Conservation (phyloP, 352 stramenopile species). For the Phytophthora cryptogea region DNA sequence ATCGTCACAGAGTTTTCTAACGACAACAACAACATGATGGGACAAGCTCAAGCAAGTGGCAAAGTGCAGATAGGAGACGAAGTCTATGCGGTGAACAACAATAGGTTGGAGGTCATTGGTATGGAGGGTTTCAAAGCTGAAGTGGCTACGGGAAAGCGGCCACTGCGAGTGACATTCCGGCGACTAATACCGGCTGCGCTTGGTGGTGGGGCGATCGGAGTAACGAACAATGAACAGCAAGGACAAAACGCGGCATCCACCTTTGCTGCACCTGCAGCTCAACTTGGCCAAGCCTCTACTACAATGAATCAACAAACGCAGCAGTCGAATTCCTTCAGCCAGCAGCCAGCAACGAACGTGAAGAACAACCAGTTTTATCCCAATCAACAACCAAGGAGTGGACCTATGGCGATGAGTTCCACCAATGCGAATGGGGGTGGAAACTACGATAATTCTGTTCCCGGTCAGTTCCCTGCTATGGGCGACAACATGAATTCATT, state of each 20-base stretch:
- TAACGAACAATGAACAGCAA: constrained; percentile 7
- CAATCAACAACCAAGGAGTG: constrained; percentile 21
- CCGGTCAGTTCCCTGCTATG: constrained; percentile 25
- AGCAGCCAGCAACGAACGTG: constrained; percentile 7
- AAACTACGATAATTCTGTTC: constrained; percentile 9
- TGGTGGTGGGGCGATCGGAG: constrained; percentile 4
- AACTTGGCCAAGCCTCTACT: constrained; percentile 10
- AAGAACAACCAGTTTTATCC: constrained; percentile 24
- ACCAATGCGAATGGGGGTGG: constrained; percentile 9
- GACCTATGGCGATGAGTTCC: constrained; percentile 13
- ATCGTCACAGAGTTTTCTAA: constrained; percentile 84
- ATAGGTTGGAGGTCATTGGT: constrained; percentile 62
- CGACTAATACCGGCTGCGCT: constrained; percentile 22
- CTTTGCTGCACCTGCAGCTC: constrained; percentile 14
- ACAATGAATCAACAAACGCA: constrained; percentile 28
- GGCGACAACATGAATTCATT: constrained; percentile 35
- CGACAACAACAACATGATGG: constrained; percentile 67
- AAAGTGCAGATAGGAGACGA: constrained; percentile 78
- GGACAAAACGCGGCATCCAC: constrained; percentile 6
- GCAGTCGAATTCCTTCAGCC: constrained; percentile 22
- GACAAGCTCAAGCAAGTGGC: constrained; percentile 72
- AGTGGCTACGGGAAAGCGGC: constrained; percentile 62
- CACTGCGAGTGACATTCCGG: constrained; percentile 75
- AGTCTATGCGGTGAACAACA: constrained; percentile 79
- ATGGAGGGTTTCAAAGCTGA: constrained; percentile 84